Conservation (phyloP, 176 grass and related monocot genomes). For the Secale cereale region DNA sequence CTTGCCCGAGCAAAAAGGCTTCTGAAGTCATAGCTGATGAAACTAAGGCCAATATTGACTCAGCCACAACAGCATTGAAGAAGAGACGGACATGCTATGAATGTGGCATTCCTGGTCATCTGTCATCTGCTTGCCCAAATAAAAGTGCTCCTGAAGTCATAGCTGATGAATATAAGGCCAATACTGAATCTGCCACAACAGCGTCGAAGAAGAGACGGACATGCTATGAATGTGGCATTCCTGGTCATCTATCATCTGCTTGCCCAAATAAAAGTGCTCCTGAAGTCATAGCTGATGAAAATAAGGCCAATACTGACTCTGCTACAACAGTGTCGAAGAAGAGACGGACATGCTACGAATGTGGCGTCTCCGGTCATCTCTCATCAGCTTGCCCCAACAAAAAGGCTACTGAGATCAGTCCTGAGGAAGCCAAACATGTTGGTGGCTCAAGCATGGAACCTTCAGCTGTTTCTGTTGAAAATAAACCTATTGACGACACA, state of each 20-base stretch:
- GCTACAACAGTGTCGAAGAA: conserved; percentile 22
- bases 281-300: background rate
- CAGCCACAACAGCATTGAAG: conserved; percentile 37
- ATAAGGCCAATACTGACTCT: too few relatives aligned
- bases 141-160: conserved; percentile 37
- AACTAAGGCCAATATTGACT: conserved; percentile 27
- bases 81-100: conserved; percentile 73
- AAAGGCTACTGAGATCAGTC: background rate
- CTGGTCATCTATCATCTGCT: conserved; percentile 69
- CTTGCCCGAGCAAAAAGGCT: conserved; percentile 56
- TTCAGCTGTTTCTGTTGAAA: conserved; percentile 5
- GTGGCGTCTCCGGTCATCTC: conserved; percentile 66
- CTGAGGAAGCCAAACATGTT: background rate
- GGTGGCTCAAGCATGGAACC: conserved; percentile 15
- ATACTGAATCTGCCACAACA: conserved; percentile 22
- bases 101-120: conserved; percentile 64
- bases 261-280: conserved; percentile 55
- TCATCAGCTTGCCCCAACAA: conserved; percentile 75
- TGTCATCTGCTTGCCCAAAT: conserved; percentile 70
- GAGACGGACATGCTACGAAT: conserved; percentile 55
- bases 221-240: conserved; percentile 62
- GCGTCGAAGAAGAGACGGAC: conserved; percentile 64
- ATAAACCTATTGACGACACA: conserved; percentile 7
- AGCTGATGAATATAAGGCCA: conserved; percentile 33
- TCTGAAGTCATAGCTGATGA: conserved; percentile 31